phyloP scores from a whole-genome alignment of 345 rosid species.

The Alliaria petiolata region DNA sequence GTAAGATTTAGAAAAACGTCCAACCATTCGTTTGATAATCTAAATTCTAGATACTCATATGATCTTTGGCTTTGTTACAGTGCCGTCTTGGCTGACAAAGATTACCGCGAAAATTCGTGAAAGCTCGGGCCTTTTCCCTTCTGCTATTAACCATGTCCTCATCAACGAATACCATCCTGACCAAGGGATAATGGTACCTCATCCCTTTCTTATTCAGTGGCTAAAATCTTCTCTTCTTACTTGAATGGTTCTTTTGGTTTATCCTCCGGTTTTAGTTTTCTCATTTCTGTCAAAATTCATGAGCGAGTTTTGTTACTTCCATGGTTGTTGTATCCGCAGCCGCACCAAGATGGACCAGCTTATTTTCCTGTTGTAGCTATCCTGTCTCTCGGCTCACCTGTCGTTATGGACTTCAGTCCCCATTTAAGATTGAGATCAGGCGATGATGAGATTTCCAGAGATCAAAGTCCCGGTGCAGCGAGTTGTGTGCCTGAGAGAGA shows the following conservation, averaged over 20 bases:
- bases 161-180: slow-evolving; percentile 82
- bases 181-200: slow-evolving; percentile 84
- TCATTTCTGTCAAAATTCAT: neutral
- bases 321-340: slow-evolving; percentile 45
- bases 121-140: slow-evolving; percentile 66
- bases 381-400: slow-evolving; percentile 78
- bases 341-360: slow-evolving; percentile 96
- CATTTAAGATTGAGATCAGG: slow-evolving; percentile 51
- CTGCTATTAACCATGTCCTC: slow-evolving; percentile 80
- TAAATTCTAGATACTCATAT: neutral
- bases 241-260: neutral
- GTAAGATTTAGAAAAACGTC: slow-evolving; percentile 9
- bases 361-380: slow-evolving; percentile 89
- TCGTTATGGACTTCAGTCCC: slow-evolving; percentile 78
- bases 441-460: slow-evolving; percentile 14
- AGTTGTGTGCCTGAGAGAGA: slow-evolving; percentile 23
- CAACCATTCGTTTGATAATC: neutral
- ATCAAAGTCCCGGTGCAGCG: slow-evolving; percentile 17
- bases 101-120: slow-evolving; percentile 55
- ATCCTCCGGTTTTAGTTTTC: neutral
- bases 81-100: slow-evolving; percentile 69
- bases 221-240: neutral
- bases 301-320: neutral
- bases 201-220: neutral
- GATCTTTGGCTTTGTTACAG: slow-evolving; percentile 39